phyloP scores from a whole-genome alignment of 306 rosid genomes.

The Prunus campanulata region DNA sequence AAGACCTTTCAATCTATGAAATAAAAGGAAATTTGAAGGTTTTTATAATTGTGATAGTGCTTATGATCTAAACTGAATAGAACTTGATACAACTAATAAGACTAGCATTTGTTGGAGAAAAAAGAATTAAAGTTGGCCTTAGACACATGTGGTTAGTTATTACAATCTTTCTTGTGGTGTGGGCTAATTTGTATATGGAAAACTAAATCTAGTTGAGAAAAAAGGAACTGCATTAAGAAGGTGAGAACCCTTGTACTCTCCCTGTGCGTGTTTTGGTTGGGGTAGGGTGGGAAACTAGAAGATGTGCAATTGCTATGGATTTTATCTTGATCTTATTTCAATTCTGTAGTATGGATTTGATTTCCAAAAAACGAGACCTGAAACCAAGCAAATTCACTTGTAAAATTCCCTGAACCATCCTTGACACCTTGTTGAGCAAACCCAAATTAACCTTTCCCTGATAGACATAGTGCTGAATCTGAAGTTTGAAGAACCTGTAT shows the following conservation, averaged over 20 bases:
- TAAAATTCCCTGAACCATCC: neutral
- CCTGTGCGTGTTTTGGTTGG: too few species aligned
- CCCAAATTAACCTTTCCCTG: neutral
- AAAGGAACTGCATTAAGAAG: neutral
- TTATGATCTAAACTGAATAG: neutral
- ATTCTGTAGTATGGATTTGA: neutral
- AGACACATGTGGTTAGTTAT: neutral
- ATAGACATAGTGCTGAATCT: neutral
- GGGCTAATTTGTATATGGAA: neutral
- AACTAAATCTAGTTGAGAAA: neutral
- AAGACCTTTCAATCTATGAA: neutral
- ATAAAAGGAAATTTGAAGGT: neutral
- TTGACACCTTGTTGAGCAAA: neutral
- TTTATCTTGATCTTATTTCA: neutral
- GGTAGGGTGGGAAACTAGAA: too few species aligned
- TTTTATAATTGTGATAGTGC: neutral
- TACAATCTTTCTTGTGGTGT: neutral
- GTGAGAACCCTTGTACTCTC: neutral
- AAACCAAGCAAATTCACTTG: neutral
- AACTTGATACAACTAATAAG: neutral
- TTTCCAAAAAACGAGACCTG: neutral
- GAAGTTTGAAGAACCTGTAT: neutral
- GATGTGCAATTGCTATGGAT: neutral
- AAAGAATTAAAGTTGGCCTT: neutral
- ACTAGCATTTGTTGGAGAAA: neutral